Percentiles rank a stretch among this genome's conserved stretches.
phyloP scores from a whole-genome alignment of 169 alveolate species.

The Plasmodium gaboni region DNA sequence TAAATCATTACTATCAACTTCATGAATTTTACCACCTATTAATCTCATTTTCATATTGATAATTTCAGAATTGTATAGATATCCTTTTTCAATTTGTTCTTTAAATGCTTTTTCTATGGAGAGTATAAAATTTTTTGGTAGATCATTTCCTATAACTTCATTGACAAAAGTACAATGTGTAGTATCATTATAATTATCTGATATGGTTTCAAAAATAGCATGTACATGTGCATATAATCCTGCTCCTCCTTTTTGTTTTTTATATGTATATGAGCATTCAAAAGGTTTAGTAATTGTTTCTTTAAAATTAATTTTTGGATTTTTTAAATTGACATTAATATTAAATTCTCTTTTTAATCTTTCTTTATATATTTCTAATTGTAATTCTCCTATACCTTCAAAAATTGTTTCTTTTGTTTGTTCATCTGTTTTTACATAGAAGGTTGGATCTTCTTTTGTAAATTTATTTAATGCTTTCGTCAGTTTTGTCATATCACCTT shows the following conservation, averaged over 20 bases:
- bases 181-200: constrained; percentile 82
- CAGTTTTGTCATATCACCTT: constrained; percentile 79
- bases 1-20: constrained; percentile 94
- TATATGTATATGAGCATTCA: constrained; percentile 94
- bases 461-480: constrained; percentile 93
- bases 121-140: constrained; percentile 94
- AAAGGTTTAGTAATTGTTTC: constrained; percentile 90
- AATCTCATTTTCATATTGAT: constrained; percentile 92
- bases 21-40: constrained; percentile 94
- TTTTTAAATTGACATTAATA: constrained; percentile 89
- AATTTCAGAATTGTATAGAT: constrained; percentile 94
- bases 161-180: constrained; percentile 80
- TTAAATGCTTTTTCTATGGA: constrained; percentile 96
- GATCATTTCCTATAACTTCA: constrained; percentile 90
- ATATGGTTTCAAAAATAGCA: constrained; percentile 93
- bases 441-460: constrained; percentile 96
- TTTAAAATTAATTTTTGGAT: constrained; percentile 95
- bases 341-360: constrained; percentile 95
- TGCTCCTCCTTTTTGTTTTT: constrained; percentile 98
- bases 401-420: constrained; percentile 94
- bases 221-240: constrained; percentile 96
- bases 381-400: constrained; percentile 98
- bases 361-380: constrained; percentile 94
- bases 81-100: constrained; percentile 92
- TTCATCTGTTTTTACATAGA: constrained; percentile 90